phyloP scores from a whole-genome alignment of 192 early-diverging fungal species.

The Piromyces finnis region DNA sequence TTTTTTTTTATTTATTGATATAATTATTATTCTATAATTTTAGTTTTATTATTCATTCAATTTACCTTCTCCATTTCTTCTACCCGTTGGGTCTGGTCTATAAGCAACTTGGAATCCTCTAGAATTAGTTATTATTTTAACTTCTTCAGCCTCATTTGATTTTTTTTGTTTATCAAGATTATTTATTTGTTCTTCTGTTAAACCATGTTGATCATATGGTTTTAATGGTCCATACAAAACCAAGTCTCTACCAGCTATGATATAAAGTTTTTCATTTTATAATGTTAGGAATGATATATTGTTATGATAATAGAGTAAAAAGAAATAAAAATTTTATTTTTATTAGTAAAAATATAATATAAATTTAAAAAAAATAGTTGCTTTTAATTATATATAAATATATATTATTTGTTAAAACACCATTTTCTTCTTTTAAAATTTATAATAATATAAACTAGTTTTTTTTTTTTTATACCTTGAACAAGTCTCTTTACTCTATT shows the following conservation, averaged over 20 bases:
- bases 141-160: not conserved
- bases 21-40: no score
- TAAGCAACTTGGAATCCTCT: constrained; percentile 16
- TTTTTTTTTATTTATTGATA: no score
- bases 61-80: constrained; percentile 27
- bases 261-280: not conserved
- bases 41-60: not conserved
- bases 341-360: no score
- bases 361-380: no score
- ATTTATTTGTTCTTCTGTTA: constrained; percentile 33
- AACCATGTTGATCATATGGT: constrained; percentile 31
- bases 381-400: no score
- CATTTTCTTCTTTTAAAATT: no score
- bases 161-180: constrained; percentile 11
- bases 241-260: constrained; percentile 27
- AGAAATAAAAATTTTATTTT: no score
- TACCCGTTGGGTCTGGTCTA: constrained; percentile 34
- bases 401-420: no score
- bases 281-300: no score
- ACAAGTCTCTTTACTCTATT: constrained; percentile 13
- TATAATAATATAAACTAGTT: not conserved
- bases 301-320: no score
- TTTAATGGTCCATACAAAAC: constrained; percentile 24
- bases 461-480: constrained; percentile 11
- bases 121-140: constrained; percentile 6